Percentiles rank a stretch among this genome's conserved stretches.
These are phyloP conservation scores for Dioscorea zingiberensis DNA, from an alignment of 106 monocot species.

Conservation along the genomic window DNA sequence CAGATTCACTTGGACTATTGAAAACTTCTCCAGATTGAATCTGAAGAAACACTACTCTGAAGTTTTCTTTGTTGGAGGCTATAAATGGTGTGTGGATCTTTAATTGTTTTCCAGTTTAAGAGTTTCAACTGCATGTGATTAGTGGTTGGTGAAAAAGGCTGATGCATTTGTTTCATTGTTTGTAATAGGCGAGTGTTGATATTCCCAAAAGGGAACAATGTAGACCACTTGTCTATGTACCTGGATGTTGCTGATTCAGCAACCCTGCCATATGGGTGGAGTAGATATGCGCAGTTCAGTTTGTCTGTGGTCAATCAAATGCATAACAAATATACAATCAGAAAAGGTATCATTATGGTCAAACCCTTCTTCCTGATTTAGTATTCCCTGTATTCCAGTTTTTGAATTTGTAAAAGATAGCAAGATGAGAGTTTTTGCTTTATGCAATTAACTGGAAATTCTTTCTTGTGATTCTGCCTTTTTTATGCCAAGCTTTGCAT, in stretches of 20 bases:
- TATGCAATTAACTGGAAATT: too few species aligned
- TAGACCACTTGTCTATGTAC: conserved; percentile 70
- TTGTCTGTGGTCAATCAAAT: conserved; percentile 55
- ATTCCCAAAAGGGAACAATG: conserved; percentile 76
- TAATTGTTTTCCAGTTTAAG: too few species aligned
- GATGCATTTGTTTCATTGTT: background rate
- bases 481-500: too few species aligned
- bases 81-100: conserved; percentile 31
- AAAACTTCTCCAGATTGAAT: conserved; percentile 33
- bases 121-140: too few species aligned
- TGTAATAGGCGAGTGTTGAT: conserved; percentile 51
- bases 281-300: conserved; percentile 65
- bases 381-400: too few species aligned
- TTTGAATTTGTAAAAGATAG: too few species aligned
- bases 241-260: conserved; percentile 63
- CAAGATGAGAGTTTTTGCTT: too few species aligned
- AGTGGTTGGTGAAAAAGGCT: too few species aligned
- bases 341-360: conserved; percentile 41
- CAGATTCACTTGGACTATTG: conserved; percentile 44
- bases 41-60: conserved; percentile 39
- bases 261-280: conserved; percentile 58
- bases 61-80: conserved; percentile 30
- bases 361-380: too few species aligned
- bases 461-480: too few species aligned
- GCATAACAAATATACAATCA: conserved; percentile 39